Conservation (phyloP, 2,329 filamentous ascomycete species). For the Nemania sp. region DNA sequence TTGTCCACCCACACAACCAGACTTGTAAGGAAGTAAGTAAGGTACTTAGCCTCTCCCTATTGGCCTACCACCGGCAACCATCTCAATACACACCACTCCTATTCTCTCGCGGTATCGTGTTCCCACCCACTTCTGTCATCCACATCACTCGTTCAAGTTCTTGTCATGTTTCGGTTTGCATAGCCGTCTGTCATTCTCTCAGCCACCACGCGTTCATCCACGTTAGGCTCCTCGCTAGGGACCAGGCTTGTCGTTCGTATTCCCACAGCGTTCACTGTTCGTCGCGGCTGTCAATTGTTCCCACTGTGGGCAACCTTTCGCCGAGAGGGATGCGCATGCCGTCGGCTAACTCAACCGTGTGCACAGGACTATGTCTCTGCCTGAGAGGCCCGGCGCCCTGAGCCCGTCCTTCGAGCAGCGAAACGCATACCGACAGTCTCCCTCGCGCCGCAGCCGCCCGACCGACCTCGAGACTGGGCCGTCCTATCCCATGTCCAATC, state of each 20-base stretch:
- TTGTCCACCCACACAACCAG: slow-evolving; percentile 35
- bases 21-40: too few relatives aligned
- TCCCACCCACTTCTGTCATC: slow-evolving; percentile 1
- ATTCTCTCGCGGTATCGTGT: slow-evolving; percentile 5
- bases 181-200: neutral
- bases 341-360: slow-evolving; percentile 25
- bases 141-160: slow-evolving; percentile 1
- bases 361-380: slow-evolving; percentile 62
- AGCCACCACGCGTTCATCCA: slow-evolving; percentile 5
- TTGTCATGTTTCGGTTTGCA: slow-evolving; percentile 20
- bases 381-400: slow-evolving; percentile 64
- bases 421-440: slow-evolving; percentile 69
- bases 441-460: slow-evolving; percentile 66
- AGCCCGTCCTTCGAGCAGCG: slow-evolving; percentile 64
- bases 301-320: neutral
- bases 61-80: slow-evolving; percentile 11
- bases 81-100: slow-evolving; percentile 6
- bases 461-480: slow-evolving; percentile 72
- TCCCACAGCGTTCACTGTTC: neutral
- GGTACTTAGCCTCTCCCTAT: slow-evolving; percentile 14
- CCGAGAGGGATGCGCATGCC: neutral
- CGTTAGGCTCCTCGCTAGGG: slow-evolving; percentile 11
- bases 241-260: slow-evolving; percentile 14
- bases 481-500: slow-evolving; percentile 50
- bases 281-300: neutral